These are phyloP conservation scores for Phytopythium ostracodes DNA, from an alignment of 352 stramenopile species.

Conservation along the genomic window DNA sequence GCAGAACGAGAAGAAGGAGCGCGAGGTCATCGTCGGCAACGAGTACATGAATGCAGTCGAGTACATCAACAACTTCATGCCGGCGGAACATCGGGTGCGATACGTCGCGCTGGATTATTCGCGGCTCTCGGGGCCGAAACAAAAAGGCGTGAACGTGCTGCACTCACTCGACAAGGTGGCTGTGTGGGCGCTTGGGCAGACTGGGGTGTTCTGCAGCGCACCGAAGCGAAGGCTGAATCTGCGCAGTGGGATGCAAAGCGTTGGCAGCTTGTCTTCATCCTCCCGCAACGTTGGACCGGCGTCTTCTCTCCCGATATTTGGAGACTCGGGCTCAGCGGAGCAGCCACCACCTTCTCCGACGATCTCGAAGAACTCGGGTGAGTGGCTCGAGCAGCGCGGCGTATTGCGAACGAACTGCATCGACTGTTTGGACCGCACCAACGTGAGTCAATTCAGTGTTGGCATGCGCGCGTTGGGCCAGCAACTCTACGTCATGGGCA, in stretches of 20 bases:
- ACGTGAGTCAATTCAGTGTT: slow-evolving; percentile 86
- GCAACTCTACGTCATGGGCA: slow-evolving; percentile 97
- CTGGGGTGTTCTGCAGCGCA: slow-evolving; percentile 96
- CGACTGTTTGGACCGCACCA: slow-evolving; percentile 89
- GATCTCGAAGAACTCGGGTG: slow-evolving; percentile 75
- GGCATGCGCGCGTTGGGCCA: slow-evolving; percentile 91
- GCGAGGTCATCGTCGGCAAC: slow-evolving; percentile 97
- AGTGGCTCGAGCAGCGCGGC: slow-evolving; percentile 95
- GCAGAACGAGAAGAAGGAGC: slow-evolving; percentile 95
- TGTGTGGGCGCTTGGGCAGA: slow-evolving; percentile 95
- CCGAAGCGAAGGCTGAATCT: slow-evolving; percentile 67
- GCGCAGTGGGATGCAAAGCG: slow-evolving; percentile 12
- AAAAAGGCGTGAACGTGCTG: slow-evolving; percentile 93
- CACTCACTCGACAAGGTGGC: slow-evolving; percentile 93
- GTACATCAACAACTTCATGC: slow-evolving; percentile 96
- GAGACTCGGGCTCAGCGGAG: neutral
- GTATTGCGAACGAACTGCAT: slow-evolving; percentile 99
- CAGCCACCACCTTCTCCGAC: slow-evolving; percentile 42
- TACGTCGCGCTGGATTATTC: slow-evolving; percentile 98
- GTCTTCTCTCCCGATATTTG: neutral
- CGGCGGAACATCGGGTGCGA: slow-evolving; percentile 90
- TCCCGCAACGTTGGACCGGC: neutral
- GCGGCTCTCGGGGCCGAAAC: slow-evolving; percentile 84
- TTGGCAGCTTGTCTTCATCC: slow-evolving; percentile 19
- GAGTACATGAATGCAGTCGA: slow-evolving; percentile 97